Conservation (phyloP, 495 filamentous ascomycete species). For the Staphylotrichum tortipilum region DNA sequence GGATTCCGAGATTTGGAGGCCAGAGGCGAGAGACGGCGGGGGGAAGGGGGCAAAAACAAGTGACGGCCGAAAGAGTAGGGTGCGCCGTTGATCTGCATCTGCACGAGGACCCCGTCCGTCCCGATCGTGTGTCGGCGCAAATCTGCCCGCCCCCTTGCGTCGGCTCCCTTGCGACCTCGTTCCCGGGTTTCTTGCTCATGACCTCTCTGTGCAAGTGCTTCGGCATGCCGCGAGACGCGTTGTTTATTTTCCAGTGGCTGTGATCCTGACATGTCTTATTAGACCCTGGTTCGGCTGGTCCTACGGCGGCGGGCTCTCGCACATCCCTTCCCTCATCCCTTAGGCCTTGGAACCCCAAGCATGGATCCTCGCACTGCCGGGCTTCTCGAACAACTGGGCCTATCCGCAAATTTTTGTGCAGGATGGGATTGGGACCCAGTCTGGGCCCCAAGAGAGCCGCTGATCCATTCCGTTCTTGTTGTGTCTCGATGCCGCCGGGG, state of each 20-base stretch:
- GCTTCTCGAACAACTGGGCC: neutral
- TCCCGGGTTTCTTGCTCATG: neutral
- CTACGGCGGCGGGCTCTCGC: too few relatives aligned
- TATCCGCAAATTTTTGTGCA: too few relatives aligned
- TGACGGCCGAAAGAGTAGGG: neutral
- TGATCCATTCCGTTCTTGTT: neutral
- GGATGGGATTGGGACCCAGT: too few relatives aligned
- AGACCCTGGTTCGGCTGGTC: too few relatives aligned
- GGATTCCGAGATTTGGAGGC: too few relatives aligned
- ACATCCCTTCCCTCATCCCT: too few relatives aligned
- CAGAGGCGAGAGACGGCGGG: too few relatives aligned
- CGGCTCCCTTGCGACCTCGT: neutral
- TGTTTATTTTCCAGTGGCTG: too few relatives aligned
- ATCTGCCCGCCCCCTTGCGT: neutral
- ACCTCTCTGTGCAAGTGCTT: neutral
- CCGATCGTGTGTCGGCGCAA: neutral
- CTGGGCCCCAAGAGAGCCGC: neutral
- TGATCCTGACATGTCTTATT: too few relatives aligned
- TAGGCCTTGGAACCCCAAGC: too few relatives aligned
- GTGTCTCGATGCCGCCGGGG: neutral
- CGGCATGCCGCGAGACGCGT: neutral
- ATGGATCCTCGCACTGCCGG: neutral
- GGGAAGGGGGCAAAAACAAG: too few relatives aligned
- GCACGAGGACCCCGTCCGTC: too few relatives aligned
- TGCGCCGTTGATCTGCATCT: neutral